These are phyloP conservation scores for Carex cristatella DNA, from an alignment of 176 grass and related monocot species.

Conservation along the genomic window DNA sequence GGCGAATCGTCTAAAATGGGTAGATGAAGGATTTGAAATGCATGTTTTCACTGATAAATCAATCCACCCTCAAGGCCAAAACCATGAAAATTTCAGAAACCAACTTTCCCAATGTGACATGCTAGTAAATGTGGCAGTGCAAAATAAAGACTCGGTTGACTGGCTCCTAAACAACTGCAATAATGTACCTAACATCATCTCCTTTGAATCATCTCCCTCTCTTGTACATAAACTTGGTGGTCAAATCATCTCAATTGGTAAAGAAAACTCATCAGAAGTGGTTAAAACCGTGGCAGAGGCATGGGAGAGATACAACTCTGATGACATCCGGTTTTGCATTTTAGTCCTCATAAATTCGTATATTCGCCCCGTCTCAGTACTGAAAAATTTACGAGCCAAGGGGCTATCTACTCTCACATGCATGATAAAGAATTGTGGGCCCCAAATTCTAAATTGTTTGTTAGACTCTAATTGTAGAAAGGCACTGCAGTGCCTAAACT, in stretches of 20 bases:
- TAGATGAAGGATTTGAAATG: constrained; percentile 84
- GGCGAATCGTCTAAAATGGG: constrained; percentile 81
- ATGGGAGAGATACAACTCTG: constrained; percentile 92
- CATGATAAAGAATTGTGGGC: constrained; percentile 78
- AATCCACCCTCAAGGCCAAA: neutral
- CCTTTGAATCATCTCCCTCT: constrained; percentile 68
- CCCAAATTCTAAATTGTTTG: constrained; percentile 81
- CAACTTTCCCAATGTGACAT: constrained; percentile 50
- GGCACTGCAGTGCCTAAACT: constrained; percentile 85
- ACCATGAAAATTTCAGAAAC: constrained; percentile 28
- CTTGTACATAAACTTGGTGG: constrained; percentile 77
- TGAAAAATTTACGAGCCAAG: constrained; percentile 82
- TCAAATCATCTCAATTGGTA: constrained; percentile 29
- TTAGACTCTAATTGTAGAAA: constrained; percentile 87
- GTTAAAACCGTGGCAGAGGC: constrained; percentile 69
- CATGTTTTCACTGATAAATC: constrained; percentile 57
- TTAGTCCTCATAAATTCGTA: constrained; percentile 76
- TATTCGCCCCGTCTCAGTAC: constrained; percentile 60
- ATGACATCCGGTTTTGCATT: constrained; percentile 91
- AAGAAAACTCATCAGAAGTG: constrained; percentile 43
- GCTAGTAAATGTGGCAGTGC: constrained; percentile 69
- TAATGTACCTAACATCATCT: constrained; percentile 62
- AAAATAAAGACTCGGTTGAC: constrained; percentile 35
- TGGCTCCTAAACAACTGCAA: constrained; percentile 50
- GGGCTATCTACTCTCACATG: constrained; percentile 75